A percentile compares a stretch with the other conserved stretches of the same genome.
phyloP scores from a whole-genome alignment of 495 filamentous ascomycete species.

The Hyaloscypha hepaticicola region DNA sequence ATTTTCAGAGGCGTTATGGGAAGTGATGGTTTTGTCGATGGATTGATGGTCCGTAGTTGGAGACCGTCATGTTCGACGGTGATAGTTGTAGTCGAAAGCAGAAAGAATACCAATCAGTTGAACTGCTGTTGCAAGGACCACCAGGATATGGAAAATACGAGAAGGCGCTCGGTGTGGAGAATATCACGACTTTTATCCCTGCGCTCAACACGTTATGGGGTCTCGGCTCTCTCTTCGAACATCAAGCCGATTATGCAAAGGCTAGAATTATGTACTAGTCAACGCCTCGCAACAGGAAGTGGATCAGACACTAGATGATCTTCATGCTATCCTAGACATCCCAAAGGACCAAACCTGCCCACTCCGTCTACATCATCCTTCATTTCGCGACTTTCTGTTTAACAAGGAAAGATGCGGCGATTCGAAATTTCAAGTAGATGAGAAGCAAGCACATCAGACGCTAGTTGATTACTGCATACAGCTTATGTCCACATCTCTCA shows the following conservation, averaged over 20 bases:
- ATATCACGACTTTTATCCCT: slow-evolving; percentile 26
- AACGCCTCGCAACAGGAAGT: not conserved
- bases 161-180: slow-evolving; percentile 38
- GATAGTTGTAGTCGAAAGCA: not conserved
- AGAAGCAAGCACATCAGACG: too few species aligned
- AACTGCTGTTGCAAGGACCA: not conserved
- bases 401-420: not conserved
- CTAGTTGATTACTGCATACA: too few species aligned
- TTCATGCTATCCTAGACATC: not conserved
- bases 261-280: slow-evolving; percentile 21
- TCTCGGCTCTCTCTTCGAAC: slow-evolving; percentile 12
- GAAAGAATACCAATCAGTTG: not conserved
- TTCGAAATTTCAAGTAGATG: too few species aligned
- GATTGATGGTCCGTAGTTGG: too few species aligned
- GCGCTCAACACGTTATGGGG: slow-evolving; percentile 5
- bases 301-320: not conserved
- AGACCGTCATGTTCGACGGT: not conserved
- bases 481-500: too few species aligned
- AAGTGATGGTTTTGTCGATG: too few species aligned
- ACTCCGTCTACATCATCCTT: not conserved
- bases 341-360: not conserved
- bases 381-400: too few species aligned
- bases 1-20: too few species aligned
- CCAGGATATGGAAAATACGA: slow-evolving; percentile 25
- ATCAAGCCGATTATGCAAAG: slow-evolving; percentile 12